Percentiles rank a stretch among this genome's conserved stretches.
Evolutionary conservation across 2,329 filamentous ascomycete species (phyloP).

Genomic region (Calonectria pseudoturangicola): DNA sequence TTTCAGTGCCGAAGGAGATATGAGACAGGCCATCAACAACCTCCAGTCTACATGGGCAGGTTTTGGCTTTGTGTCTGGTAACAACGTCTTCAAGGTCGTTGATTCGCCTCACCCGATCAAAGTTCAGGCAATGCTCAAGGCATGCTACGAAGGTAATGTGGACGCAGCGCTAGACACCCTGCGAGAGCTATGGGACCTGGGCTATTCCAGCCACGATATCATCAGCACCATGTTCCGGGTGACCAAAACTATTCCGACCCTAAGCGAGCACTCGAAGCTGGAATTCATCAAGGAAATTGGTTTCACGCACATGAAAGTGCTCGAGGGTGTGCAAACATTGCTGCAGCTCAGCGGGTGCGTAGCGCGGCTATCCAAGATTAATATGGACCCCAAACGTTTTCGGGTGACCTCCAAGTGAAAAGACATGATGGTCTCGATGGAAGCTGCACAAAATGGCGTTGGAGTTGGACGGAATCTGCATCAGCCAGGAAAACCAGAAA

Average conservation of each 20-base stretch:
- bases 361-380: slow-evolving; percentile 92
- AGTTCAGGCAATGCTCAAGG: slow-evolving; percentile 98
- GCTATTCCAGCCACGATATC: slow-evolving; percentile 99
- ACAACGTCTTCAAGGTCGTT: slow-evolving; percentile 98
- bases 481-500: slow-evolving; percentile 44
- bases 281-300: slow-evolving; percentile 99
- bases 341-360: slow-evolving; percentile 95
- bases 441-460: slow-evolving; percentile 60
- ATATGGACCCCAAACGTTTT: slow-evolving; percentile 95
- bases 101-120: slow-evolving; percentile 98
- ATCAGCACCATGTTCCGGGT: slow-evolving; percentile 99
- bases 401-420: slow-evolving; percentile 62
- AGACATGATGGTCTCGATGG: slow-evolving; percentile 29
- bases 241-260: slow-evolving; percentile 93
- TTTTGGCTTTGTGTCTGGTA: slow-evolving; percentile 96
- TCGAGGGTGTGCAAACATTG: slow-evolving; percentile 97
- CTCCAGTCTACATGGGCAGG: slow-evolving; percentile 94
- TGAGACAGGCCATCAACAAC: slow-evolving; percentile 99
- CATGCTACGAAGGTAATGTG: slow-evolving; percentile 93
- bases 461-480: slow-evolving; percentile 51
- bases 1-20: slow-evolving; percentile 97
- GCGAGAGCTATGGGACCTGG: slow-evolving; percentile 93
- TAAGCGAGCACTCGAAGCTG: slow-evolving; percentile 95
- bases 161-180: slow-evolving; percentile 90
- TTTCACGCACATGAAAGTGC: slow-evolving; percentile 98